phyloP scores from a whole-genome alignment of 768 basidiomycete genomes.

The Mycena polygramma region DNA sequence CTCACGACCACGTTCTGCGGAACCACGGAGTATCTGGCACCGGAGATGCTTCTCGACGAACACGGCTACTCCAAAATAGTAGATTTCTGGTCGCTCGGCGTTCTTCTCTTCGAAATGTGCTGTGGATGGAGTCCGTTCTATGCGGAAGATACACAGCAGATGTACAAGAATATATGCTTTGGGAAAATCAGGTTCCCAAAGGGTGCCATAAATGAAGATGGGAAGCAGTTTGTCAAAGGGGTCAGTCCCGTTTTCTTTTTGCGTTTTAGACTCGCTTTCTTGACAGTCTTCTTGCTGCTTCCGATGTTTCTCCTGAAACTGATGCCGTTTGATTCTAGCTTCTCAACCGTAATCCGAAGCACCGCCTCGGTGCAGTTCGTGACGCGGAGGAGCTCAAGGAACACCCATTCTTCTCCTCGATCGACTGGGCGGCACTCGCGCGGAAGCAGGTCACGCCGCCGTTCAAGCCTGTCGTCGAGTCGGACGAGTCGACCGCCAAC shows the following conservation, averaged over 20 bases:
- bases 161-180: constrained; percentile 99
- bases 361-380: constrained; percentile 91
- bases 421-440: constrained; percentile 93
- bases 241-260: constrained; percentile 60
- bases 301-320: constrained; percentile 35
- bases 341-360: constrained; percentile 97
- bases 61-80: constrained; percentile 99
- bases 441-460: constrained; percentile 94
- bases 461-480: constrained; percentile 98
- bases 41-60: constrained; percentile 98
- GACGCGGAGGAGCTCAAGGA: constrained; percentile 96
- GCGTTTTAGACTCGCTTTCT: constrained; percentile 25
- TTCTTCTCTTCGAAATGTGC: constrained; percentile 99
- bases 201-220: constrained; percentile 96
- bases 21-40: constrained; percentile 98
- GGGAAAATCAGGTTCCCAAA: constrained; percentile 99
- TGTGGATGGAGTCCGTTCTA: constrained; percentile 99
- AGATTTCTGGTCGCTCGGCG: constrained; percentile 98
- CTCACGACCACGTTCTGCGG: constrained; percentile 99
- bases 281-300: constrained; percentile 30
- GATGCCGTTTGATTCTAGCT: constrained; percentile 66
- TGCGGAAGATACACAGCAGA: constrained; percentile 98
- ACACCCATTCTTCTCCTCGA: constrained; percentile 91
- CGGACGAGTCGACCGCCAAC: constrained; percentile 97
- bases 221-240: constrained; percentile 99